Evolutionary conservation across 441 rosid genomes (phyloP), one percentile per base, ranked within the genome.

Genomic region (Geranium incanum): DNA sequence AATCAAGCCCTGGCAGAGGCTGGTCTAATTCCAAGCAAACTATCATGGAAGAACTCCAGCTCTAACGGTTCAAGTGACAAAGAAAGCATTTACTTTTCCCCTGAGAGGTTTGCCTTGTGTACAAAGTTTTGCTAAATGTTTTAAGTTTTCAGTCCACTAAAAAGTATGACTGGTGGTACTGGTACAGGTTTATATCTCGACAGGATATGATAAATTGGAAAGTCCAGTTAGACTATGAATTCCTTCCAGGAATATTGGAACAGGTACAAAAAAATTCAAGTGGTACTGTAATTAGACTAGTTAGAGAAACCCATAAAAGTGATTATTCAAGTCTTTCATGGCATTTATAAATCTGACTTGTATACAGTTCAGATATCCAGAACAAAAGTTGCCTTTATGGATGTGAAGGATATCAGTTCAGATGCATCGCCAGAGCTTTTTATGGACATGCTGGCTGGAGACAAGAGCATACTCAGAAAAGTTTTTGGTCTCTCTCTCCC

Each of bases 311-410:
- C 4, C 62, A 21, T 52, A 8, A 36, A 50, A 72, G 66, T 69
- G 68, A 77, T 75, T 45, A 66, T 72, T 78, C 59, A 57, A 70
- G 75, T 74, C 72, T 74, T 81, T 83, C 74, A 8, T 79, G 23
- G 81, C 82, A 75, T 71, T 87, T 84, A 83, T 84, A 87, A 63
- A 82, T 82, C 90, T 93, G 88, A 88, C 91, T 92, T 86, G 78
- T 87, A 78, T 84, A 78, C 97, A 92, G 97, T 91, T 89, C 97
- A 94, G 99, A 88, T 94, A 85, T 91, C 91, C 79, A 90, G 86
- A 84, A 86, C 75, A 78, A 86, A 83, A 78, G 85, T 80, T 68
- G 88, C 83, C 50, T 94, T 85, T 84, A 94, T 90, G 89, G 99
- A 94, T 78, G 79, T 81, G 87, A 94, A 82, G 87, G 86, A 78